Evolutionary conservation across 768 basidiomycete species (phyloP).

Genomic region (Clavaria fumosa): DNA sequence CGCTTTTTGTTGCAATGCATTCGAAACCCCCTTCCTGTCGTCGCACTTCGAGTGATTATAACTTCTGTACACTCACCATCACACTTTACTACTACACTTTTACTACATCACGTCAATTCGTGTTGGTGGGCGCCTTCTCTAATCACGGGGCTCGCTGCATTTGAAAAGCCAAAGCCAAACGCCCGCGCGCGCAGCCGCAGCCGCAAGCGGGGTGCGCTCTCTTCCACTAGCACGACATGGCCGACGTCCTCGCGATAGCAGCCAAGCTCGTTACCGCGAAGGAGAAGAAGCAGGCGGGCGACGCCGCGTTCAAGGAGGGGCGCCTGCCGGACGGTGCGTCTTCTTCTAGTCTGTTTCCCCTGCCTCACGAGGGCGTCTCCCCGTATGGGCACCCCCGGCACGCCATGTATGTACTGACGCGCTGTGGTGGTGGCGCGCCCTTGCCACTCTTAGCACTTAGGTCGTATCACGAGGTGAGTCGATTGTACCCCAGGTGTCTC

Average conservation of each 20-base stretch:
- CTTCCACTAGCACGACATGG: no score
- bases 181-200: constrained; percentile 2
- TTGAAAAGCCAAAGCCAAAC: background rate
- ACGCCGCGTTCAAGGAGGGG: constrained; percentile 55
- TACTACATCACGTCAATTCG: background rate
- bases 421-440: no score
- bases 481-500: no score
- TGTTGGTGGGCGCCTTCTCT: background rate
- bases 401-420: no score
- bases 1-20: no score
- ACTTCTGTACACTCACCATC: no score
- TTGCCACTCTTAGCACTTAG: no score
- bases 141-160: background rate
- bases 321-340: constrained; percentile 42
- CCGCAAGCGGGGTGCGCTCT: constrained; percentile 2
- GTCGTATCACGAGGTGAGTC: constrained; percentile 61
- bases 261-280: constrained; percentile 45
- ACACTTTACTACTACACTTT: background rate
- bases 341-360: background rate
- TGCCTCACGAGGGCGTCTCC: constrained; percentile 4
- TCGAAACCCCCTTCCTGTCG: no score
- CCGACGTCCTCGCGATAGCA: no score
- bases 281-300: constrained; percentile 50
- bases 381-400: constrained; percentile 1
- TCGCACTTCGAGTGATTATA: no score